A percentile compares a stretch with the other conserved stretches of the same genome.
Conservation (phyloP, 495 filamentous ascomycete species). For the Aspergillus leporis region DNA sequence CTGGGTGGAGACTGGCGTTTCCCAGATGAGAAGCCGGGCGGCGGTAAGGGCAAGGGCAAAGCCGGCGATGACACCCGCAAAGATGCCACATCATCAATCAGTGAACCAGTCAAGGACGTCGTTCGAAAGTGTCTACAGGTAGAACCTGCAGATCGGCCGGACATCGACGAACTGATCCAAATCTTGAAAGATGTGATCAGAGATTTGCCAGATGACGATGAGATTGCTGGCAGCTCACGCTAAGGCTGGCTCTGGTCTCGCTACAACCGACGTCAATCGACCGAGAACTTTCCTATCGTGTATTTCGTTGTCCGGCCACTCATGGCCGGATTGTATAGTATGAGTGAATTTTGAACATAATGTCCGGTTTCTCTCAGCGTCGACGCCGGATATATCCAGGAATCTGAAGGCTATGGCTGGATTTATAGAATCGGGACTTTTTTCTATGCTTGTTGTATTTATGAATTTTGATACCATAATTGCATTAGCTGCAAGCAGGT, state of each 20-base stretch:
- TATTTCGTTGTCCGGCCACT: not conserved
- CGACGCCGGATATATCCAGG: not conserved
- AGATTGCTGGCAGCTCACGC: slow-evolving; percentile 30
- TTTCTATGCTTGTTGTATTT: not conserved
- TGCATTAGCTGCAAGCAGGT: slow-evolving; percentile 3
- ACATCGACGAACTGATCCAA: slow-evolving; percentile 84
- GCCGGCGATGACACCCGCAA: slow-evolving; percentile 34
- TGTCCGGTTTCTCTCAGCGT: not conserved
- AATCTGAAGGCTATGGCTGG: not conserved
- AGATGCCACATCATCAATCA: slow-evolving; percentile 51
- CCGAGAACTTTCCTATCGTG: not conserved
- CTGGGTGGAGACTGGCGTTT: slow-evolving; percentile 92
- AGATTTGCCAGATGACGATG: slow-evolving; percentile 71
- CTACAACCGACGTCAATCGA: not conserved
- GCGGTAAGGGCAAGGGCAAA: slow-evolving; percentile 57
- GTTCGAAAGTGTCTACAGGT: slow-evolving; percentile 86
- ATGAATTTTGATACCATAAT: slow-evolving; percentile 7
- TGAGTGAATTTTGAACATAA: not conserved
- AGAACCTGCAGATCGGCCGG: slow-evolving; percentile 88
- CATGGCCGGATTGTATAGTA: not conserved
- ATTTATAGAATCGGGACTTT: not conserved
- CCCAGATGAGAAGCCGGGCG: slow-evolving; percentile 70
- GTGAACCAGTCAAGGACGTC: slow-evolving; percentile 76
- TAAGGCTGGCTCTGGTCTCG: slow-evolving; percentile 6
- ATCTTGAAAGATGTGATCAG: slow-evolving; percentile 76